phyloP scores from a whole-genome alignment of 805 yeast species.

The Saturnispora bothae region DNA sequence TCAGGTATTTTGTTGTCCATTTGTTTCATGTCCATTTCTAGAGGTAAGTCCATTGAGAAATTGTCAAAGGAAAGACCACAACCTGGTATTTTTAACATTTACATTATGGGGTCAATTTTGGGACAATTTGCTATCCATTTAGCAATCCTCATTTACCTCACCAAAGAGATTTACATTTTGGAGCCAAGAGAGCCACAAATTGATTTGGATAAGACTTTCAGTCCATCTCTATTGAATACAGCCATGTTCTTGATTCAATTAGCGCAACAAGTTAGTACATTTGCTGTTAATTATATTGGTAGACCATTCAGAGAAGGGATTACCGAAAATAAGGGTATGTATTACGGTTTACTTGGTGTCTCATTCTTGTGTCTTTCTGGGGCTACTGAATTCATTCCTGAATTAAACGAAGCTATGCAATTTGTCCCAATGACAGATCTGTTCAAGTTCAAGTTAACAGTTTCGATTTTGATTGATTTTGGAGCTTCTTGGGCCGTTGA shows the following conservation, averaged over 20 bases:
- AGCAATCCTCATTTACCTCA: slow-evolving; percentile 68
- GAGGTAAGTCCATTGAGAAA: slow-evolving; percentile 84
- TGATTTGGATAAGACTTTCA: slow-evolving; percentile 80
- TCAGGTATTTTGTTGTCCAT: slow-evolving; percentile 89
- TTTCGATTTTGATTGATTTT: slow-evolving; percentile 65
- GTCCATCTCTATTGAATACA: slow-evolving; percentile 87
- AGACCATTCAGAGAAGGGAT: slow-evolving; percentile 91
- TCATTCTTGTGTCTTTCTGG: slow-evolving; percentile 82
- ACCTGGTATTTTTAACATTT: slow-evolving; percentile 88
- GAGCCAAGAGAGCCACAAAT: slow-evolving; percentile 91
- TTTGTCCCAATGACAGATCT: slow-evolving; percentile 73
- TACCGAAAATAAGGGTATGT: slow-evolving; percentile 90
- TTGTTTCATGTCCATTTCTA: slow-evolving; percentile 90
- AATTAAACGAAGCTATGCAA: slow-evolving; percentile 81
- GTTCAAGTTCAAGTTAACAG: slow-evolving; percentile 72
- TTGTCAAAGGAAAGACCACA: slow-evolving; percentile 92
- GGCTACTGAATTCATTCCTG: slow-evolving; percentile 90
- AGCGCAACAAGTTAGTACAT: slow-evolving; percentile 94
- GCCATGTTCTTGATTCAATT: slow-evolving; percentile 91
- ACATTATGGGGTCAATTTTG: slow-evolving; percentile 95
- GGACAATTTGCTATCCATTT: slow-evolving; percentile 96
- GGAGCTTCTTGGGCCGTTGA: slow-evolving; percentile 71
- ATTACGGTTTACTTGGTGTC: slow-evolving; percentile 86
- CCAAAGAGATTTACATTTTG: slow-evolving; percentile 68
- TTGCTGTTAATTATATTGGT: slow-evolving; percentile 96